A percentile compares a stretch with the other conserved stretches of the same genome.
These are phyloP conservation scores for Pleurozium schreberi DNA, from an alignment of 225 moss, liverwort and hornwort species.

Conservation along the genomic window DNA sequence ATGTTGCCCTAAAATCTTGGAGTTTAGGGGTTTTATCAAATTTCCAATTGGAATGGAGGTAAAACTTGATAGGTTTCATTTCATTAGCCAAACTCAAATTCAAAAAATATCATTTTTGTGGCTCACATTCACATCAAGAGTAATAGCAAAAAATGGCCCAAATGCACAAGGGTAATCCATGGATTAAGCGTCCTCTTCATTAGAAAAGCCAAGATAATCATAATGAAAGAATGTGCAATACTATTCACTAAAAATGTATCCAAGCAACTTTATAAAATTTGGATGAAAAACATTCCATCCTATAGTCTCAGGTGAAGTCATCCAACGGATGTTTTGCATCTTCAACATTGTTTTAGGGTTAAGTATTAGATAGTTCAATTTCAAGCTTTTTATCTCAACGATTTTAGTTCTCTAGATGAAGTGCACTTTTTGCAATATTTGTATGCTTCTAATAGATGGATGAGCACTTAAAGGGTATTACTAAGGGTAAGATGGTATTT, in stretches of 20 bases:
- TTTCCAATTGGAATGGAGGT: background rate
- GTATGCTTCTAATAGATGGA: fast-evolving
- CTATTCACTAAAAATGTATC: background rate
- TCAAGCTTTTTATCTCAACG: background rate
- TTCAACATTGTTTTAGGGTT: background rate
- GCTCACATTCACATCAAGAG: background rate
- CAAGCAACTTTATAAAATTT: too few relatives aligned
- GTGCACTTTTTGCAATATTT: background rate
- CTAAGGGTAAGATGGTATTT: background rate
- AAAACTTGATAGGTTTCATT: fast-evolving
- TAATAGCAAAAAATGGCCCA: background rate
- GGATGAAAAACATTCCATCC: background rate
- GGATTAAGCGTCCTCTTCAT: background rate
- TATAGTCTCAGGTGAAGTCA: background rate
- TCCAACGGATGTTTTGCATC: background rate
- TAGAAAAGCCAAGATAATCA: background rate
- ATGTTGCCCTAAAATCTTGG: background rate
- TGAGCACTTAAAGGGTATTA: background rate
- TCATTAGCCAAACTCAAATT: background rate
- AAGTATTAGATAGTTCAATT: background rate
- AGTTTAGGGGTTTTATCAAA: background rate
- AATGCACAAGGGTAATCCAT: background rate
- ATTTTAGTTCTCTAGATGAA: background rate
- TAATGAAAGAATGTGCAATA: background rate
- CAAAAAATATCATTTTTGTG: background rate